phyloP scores from a whole-genome alignment of 2,329 filamentous ascomycete species.

The Trichoderma koningii region DNA sequence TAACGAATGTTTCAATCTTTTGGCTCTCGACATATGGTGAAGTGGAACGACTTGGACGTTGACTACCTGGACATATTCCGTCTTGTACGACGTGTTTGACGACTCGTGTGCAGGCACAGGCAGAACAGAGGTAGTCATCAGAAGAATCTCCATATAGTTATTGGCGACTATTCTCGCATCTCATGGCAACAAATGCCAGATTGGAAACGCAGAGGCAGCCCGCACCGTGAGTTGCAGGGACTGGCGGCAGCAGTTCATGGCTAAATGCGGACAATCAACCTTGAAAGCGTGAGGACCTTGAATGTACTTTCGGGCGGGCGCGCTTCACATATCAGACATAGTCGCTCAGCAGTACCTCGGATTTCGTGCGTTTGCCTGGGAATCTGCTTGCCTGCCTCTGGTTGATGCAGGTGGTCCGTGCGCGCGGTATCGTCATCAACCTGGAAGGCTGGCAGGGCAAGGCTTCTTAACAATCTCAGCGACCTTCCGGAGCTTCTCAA shows the following conservation, averaged over 20 bases:
- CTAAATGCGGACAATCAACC: conserved; percentile 1
- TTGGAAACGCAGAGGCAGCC: not conserved
- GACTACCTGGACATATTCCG: too few species aligned
- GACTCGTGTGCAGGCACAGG: too few species aligned
- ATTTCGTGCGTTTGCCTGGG: not conserved
- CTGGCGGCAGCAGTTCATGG: not conserved
- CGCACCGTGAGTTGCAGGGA: not conserved
- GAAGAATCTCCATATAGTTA: not conserved
- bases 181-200: not conserved
- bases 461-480: conserved; percentile 10
- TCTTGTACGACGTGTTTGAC: too few species aligned
- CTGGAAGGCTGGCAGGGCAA: conserved; percentile 6
- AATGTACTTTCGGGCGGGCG: not conserved
- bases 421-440: conserved; percentile 30
- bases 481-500: conserved; percentile 23
- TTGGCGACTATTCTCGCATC: not conserved
- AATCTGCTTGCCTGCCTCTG: not conserved
- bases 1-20: too few species aligned
- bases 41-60: too few species aligned
- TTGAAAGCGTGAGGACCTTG: not conserved
- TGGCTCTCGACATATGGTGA: too few species aligned
- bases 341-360: too few species aligned
- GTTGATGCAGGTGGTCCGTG: conserved; percentile 28
- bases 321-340: too few species aligned
- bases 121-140: too few species aligned